Evolutionary conservation across 805 yeast genomes (phyloP).

Genomic region (Schizosaccharomyces osmophilus): DNA sequence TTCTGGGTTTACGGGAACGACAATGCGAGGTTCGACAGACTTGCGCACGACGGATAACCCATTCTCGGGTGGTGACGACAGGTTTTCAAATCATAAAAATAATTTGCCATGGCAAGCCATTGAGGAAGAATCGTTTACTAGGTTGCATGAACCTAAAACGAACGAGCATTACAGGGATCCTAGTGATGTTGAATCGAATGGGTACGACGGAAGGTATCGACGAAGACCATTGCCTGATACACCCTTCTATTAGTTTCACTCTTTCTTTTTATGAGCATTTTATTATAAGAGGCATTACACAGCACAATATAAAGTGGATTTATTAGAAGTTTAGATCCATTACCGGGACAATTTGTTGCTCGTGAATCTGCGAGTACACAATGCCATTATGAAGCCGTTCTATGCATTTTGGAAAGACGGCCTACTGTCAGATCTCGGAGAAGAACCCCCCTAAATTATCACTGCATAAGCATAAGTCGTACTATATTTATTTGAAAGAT

Average conservation of each 20-base stretch:
- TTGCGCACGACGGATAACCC: not conserved
- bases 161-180: not conserved
- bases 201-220: not conserved
- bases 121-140: not conserved
- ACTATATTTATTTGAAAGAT: too few species aligned
- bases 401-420: too few species aligned
- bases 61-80: not conserved
- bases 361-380: too few species aligned
- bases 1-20: not conserved
- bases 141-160: not conserved
- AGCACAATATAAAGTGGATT: too few species aligned
- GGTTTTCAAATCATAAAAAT: not conserved
- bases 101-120: not conserved
- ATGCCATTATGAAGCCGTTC: too few species aligned
- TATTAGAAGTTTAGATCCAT: too few species aligned
- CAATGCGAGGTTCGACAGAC: not conserved
- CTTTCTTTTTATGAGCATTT: too few species aligned
- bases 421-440: too few species aligned
- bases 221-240: not conserved
- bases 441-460: too few species aligned
- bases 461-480: too few species aligned
- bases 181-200: not conserved
- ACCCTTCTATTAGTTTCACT: not conserved
- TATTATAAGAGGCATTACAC: too few species aligned
- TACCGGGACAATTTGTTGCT: too few species aligned